Evolutionary conservation across 306 rosid genomes (phyloP).

Genomic region (Sophora flavescens): DNA sequence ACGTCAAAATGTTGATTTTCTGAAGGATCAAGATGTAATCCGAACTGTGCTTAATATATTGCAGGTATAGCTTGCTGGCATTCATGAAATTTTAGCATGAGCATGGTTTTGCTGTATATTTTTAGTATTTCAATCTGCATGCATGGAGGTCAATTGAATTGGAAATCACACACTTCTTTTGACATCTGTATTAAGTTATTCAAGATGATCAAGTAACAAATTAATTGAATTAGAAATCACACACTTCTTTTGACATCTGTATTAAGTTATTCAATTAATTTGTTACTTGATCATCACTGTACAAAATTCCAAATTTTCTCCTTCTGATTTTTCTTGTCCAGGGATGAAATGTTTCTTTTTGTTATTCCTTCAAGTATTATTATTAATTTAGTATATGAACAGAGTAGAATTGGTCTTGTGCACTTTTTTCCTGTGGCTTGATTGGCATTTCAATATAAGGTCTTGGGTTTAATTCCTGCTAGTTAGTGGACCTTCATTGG

Average conservation of each 20-base stretch:
- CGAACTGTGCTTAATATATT: slow-evolving; percentile 92
- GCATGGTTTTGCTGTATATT: slow-evolving; percentile 17
- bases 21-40: slow-evolving; percentile 92
- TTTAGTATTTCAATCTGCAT: neutral
- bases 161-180: neutral
- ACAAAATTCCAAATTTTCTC: neutral
- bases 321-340: neutral
- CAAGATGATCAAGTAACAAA: too few relatives aligned
- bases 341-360: neutral
- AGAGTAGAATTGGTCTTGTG: neutral
- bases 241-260: neutral
- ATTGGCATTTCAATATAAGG: neutral
- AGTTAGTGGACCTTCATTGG: neutral
- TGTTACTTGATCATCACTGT: slow-evolving; percentile 19
- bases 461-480: neutral
- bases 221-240: neutral
- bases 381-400: neutral
- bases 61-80: slow-evolving; percentile 62
- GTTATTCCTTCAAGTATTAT: neutral
- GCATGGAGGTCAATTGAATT: neutral
- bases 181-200: neutral
- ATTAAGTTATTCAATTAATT: neutral
- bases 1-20: slow-evolving; percentile 78
- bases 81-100: neutral
- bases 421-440: neutral